Base-by-base conservation (phyloP, 2,329 filamentous ascomycete species). In the Pseudogymnoascus sp. region DNA sequence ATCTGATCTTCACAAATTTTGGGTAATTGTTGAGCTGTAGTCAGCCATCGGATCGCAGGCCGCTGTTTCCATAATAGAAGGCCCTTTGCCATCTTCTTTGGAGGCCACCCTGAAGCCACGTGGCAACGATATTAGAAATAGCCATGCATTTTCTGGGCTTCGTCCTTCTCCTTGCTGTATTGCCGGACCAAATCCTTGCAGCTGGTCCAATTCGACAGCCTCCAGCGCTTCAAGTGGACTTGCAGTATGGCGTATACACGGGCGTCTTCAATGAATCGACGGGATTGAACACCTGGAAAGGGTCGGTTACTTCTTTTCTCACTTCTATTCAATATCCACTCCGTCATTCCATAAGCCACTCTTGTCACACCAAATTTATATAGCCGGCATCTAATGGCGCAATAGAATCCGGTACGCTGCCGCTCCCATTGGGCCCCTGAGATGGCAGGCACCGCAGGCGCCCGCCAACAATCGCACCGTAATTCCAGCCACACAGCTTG, bases 171-270 rank as follows among this genome's bases (percentile, higher is more conserved):
- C 22, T 22, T 22, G 22, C 22, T 22, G 22, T 22, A 22, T 22
- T 22, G 22, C 22, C 22, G 22, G 4, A 22, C 22, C 22, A 22
- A 22, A 22, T 22, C 22, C 22, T 22, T 22, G 22, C 22, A 22
- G 22, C 22, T 22, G 22, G 22, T 22, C 22, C 22, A 22, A 22
- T 22, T 22, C 22, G 22, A 22, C 22, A 22, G 22, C 22, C 22
- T 22, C 22, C 22, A 22, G 22, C 22, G 22, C 22, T 22, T 22
- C 22, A 22, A 35, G 76, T 80, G 20, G 73, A 80, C 64, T 66
- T 80, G 1, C 77, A 73, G 7, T 81, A 81, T 61, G 72, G 72
- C 7, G 69, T 70, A 18, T 81, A 81, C 63, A 68, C 75, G 62
- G 79, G 78, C 8, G 71, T 68, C 35, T 70, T 74, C 39, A 73